Conservation (phyloP, 176 grass and related monocot genomes). For the Alopecurus myosuroides region DNA sequence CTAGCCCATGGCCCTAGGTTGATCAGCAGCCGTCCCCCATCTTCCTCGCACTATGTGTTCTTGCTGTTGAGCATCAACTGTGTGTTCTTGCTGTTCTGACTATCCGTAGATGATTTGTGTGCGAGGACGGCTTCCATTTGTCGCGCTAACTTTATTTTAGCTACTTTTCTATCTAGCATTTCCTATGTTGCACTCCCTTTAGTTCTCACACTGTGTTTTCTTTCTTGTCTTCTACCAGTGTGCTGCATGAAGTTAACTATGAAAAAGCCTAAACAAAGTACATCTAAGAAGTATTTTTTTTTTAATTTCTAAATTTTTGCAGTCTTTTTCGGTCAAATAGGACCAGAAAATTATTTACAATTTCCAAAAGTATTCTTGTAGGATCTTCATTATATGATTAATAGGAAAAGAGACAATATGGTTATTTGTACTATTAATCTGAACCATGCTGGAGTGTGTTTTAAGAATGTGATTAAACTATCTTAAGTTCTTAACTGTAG, state of each 20-base stretch:
- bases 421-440: constrained; percentile 2
- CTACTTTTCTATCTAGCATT: not conserved
- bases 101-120: no score
- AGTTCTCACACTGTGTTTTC: not conserved
- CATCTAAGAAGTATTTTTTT: not conserved
- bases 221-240: not conserved
- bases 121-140: not conserved
- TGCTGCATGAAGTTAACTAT: not conserved
- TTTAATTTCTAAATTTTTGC: not conserved
- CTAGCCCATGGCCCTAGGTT: no score
- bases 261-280: not conserved
- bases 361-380: not conserved
- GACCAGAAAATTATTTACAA: not conserved
- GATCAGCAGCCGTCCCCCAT: no score
- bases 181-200: not conserved
- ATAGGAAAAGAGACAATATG: not conserved
- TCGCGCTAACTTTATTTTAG: not conserved
- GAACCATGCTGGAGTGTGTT: not conserved
- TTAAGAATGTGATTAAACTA: not conserved
- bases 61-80: no score
- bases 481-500: not conserved
- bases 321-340: not conserved
- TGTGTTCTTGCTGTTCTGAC: no score
- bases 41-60: no score
- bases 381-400: not conserved